phyloP scores from a whole-genome alignment of 352 stramenopile genomes.

The Phytophthora crassamura region DNA sequence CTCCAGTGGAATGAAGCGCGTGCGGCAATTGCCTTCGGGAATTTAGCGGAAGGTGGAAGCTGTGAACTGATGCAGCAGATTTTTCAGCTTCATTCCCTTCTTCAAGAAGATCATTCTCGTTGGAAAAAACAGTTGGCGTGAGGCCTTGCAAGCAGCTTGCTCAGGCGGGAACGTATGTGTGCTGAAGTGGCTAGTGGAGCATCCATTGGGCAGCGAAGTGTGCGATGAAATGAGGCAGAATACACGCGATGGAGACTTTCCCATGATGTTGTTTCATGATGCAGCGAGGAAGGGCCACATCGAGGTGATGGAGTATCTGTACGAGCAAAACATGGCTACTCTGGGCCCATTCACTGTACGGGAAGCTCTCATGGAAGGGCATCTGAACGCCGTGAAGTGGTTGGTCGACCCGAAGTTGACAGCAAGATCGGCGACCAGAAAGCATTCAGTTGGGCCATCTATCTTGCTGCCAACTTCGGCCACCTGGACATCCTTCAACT shows the following conservation, averaged over 20 bases:
- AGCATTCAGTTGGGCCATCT: neutral
- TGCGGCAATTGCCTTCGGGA: neutral
- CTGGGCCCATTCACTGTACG: neutral
- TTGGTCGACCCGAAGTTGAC: neutral
- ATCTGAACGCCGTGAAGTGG: neutral
- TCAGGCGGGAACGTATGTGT: neutral
- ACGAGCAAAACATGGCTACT: neutral
- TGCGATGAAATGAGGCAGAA: neutral
- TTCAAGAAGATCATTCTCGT: neutral
- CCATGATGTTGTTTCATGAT: no score
- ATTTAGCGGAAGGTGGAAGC: constrained; percentile 4
- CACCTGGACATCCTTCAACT: constrained; percentile 14
- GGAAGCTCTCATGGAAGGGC: neutral
- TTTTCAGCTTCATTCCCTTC: constrained; percentile 9
- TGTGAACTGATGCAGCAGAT: constrained; percentile 11
- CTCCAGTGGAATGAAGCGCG: constrained; percentile 1
- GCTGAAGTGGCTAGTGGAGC: constrained; percentile 1
- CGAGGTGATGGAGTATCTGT: constrained; percentile 3
- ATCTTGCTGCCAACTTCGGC: neutral
- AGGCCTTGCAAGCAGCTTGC: neutral
- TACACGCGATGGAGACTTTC: no score
- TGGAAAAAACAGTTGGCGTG: constrained; percentile 1
- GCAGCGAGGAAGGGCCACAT: neutral
- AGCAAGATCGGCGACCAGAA: neutral
- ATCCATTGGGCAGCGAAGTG: neutral